Percentiles rank a stretch among this genome's conserved stretches.
phyloP scores from a whole-genome alignment of 305 asterid species.

The Fraxinus xanthoxyloides region DNA sequence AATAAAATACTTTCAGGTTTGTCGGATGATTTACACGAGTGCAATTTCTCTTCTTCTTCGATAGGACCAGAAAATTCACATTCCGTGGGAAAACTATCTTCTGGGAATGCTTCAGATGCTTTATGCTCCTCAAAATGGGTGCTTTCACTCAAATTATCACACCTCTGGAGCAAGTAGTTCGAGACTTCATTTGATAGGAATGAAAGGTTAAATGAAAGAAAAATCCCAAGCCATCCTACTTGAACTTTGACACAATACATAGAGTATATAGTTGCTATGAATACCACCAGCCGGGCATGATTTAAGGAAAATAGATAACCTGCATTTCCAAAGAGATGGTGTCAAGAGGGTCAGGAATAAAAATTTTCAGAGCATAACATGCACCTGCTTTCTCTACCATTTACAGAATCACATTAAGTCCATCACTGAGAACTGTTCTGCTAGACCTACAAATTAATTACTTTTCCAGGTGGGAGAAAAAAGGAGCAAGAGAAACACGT shows the following conservation, averaged over 20 bases:
- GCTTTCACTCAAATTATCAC: conserved; percentile 79
- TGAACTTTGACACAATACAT: conserved; percentile 77
- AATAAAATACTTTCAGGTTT: conserved; percentile 48
- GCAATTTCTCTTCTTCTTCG: conserved; percentile 57
- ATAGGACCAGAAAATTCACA: conserved; percentile 60
- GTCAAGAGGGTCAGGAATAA: conserved; percentile 27
- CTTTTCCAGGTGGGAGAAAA: neutral
- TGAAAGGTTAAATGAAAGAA: conserved; percentile 82
- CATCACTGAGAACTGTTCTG: neutral
- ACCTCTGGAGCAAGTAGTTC: conserved; percentile 79
- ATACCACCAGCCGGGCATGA: conserved; percentile 89
- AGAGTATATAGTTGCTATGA: conserved; percentile 79
- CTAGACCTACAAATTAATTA: neutral
- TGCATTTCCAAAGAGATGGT: conserved; percentile 39
- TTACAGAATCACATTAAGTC: neutral
- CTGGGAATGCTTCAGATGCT: conserved; percentile 55
- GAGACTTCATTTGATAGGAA: conserved; percentile 78
- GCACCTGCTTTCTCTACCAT: neutral
- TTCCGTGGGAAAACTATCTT: conserved; percentile 56
- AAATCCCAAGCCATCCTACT: conserved; percentile 91
- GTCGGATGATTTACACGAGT: conserved; percentile 61
- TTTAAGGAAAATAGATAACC: conserved; percentile 89
- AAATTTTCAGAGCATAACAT: conserved; percentile 4
- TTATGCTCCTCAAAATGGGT: conserved; percentile 65
- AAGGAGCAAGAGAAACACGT: neutral